These are phyloP conservation scores for Herpetomonas samuelpessoai DNA, from an alignment of 208 protist genomes.

Conservation along the genomic window DNA sequence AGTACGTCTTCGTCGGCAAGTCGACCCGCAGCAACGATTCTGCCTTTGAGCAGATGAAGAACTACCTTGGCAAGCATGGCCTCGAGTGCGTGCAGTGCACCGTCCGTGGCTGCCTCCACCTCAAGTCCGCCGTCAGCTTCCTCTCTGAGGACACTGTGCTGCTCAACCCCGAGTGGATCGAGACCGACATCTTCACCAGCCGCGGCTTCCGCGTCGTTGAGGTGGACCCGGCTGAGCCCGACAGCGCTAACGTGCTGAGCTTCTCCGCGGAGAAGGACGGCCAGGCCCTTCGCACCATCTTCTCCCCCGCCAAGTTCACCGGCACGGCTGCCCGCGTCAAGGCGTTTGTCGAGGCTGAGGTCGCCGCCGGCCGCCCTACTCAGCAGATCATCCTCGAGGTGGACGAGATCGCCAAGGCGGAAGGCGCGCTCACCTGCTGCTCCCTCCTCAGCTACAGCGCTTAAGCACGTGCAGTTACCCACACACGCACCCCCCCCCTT, in stretches of 20 bases:
- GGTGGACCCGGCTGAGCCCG: conserved; percentile 26
- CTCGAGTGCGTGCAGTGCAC: conserved; percentile 37
- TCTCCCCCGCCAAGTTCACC: conserved; percentile 28
- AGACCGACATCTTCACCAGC: conserved; percentile 36
- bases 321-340: conserved; percentile 22
- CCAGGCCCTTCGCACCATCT: conserved; percentile 23
- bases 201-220: conserved; percentile 40
- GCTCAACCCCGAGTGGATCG: conserved; percentile 30
- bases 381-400: conserved; percentile 27
- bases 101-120: conserved; percentile 36
- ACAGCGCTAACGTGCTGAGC: conserved; percentile 35
- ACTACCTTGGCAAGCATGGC: conserved; percentile 35
- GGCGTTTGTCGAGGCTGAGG: conserved; percentile 28
- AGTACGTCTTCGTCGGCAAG: conserved; percentile 49
- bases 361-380: conserved; percentile 25
- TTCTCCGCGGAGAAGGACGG: conserved; percentile 17
- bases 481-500: not conserved
- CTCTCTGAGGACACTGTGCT: conserved; percentile 30
- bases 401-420: conserved; percentile 56
- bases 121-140: conserved; percentile 40
- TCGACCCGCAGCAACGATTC: conserved; percentile 51
- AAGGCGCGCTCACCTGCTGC: conserved; percentile 51
- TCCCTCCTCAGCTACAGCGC: conserved; percentile 47
- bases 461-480: not conserved
- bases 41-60: conserved; percentile 41